These are phyloP conservation scores for Auricularia cornea DNA, from an alignment of 768 basidiomycete genomes.

Conservation along the genomic window DNA sequence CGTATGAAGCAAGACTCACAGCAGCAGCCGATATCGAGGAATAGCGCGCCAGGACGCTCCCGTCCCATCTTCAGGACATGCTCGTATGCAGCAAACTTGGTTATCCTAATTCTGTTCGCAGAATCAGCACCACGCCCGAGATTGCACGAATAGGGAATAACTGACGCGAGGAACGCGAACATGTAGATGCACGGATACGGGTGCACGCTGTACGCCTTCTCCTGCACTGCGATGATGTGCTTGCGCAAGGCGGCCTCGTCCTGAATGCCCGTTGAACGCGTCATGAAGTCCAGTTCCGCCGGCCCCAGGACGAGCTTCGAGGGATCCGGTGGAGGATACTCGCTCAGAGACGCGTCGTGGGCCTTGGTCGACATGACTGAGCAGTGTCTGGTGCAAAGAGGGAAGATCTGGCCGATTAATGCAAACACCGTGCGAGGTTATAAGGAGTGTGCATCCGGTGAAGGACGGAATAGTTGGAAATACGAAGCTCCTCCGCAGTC, in stretches of 20 bases:
- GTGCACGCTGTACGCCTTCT: constrained; percentile 23
- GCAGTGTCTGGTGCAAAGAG: no score
- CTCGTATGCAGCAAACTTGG: constrained; percentile 17
- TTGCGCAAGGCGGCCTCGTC: constrained; percentile 22
- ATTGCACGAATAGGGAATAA: not conserved
- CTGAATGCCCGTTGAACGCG: constrained; percentile 20
- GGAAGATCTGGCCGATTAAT: no score
- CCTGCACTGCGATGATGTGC: constrained; percentile 21
- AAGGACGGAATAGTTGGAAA: no score
- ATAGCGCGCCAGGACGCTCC: constrained; percentile 11
- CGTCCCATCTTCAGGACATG: constrained; percentile 18
- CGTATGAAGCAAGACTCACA: constrained; percentile 16
- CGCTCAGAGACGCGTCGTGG: not conserved
- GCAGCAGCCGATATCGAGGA: constrained; percentile 27
- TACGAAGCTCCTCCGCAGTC: no score
- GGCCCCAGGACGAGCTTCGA: not conserved
- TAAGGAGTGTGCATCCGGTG: no score
- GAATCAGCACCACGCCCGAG: not conserved
- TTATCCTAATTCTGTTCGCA: constrained; percentile 18
- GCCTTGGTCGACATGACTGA: no score
- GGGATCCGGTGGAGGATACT: not conserved
- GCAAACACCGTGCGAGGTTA: no score
- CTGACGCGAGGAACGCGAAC: constrained; percentile 20
- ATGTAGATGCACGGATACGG: constrained; percentile 27
- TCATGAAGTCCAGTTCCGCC: constrained; percentile 14